Percentiles rank a stretch among this genome's conserved stretches.
phyloP scores from a whole-genome alignment of 768 basidiomycete genomes.

The Pleurotus eryngii region DNA sequence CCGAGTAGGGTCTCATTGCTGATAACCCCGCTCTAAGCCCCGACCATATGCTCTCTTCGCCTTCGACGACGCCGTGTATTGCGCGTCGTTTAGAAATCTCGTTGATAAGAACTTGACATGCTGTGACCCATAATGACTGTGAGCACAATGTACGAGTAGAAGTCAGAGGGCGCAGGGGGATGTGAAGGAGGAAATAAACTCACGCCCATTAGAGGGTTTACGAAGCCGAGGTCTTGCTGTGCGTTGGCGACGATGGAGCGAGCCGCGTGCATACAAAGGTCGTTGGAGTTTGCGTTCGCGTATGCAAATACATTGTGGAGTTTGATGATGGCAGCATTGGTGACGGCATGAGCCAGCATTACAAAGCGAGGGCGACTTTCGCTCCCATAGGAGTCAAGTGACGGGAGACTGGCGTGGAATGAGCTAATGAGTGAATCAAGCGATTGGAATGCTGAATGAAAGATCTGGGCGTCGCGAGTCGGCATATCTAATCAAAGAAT shows the following conservation, averaged over 20 bases:
- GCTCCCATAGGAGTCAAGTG: slow-evolving; percentile 26
- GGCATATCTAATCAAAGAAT: slow-evolving; percentile 30
- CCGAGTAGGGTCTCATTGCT: slow-evolving; percentile 6
- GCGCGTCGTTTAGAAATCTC: slow-evolving; percentile 32
- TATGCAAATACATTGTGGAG: slow-evolving; percentile 48
- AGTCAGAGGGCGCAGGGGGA: slow-evolving; percentile 5
- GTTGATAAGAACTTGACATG: slow-evolving; percentile 43
- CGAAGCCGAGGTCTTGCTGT: slow-evolving; percentile 33
- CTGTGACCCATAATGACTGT: slow-evolving; percentile 45
- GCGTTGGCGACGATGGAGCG: slow-evolving; percentile 39
- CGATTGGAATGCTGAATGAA: slow-evolving; percentile 39
- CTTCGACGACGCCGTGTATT: slow-evolving; percentile 6
- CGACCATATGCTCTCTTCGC: slow-evolving; percentile 8
- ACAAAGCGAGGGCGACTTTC: slow-evolving; percentile 32
- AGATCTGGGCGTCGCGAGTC: slow-evolving; percentile 37
- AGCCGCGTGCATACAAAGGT: slow-evolving; percentile 41
- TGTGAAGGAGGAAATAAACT: slow-evolving; percentile 19
- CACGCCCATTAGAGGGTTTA: slow-evolving; percentile 54
- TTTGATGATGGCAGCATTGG: slow-evolving; percentile 48
- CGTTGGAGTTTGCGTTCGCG: slow-evolving; percentile 36
- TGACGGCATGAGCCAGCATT: slow-evolving; percentile 46
- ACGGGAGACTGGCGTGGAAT: slow-evolving; percentile 33
- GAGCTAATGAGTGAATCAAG: slow-evolving; percentile 43
- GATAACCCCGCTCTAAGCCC: slow-evolving; percentile 6
- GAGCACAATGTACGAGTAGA: slow-evolving; percentile 11